Conservation (phyloP, 108 stramenopile genomes). For the Skeletonema tropicum region DNA sequence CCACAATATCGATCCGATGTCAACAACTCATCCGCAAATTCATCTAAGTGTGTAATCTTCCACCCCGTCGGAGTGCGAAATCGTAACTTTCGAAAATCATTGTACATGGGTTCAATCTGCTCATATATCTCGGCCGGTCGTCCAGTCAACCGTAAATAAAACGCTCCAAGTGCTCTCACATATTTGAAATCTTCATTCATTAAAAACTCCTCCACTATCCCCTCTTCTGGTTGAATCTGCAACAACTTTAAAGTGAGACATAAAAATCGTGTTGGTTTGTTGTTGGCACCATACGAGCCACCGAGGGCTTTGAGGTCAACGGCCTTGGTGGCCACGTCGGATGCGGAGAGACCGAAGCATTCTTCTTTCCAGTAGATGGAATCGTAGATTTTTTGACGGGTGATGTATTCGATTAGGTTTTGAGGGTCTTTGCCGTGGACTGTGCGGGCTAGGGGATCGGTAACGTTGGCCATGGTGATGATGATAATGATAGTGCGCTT, state of each 20-base stretch:
- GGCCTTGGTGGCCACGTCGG: slow-evolving; percentile 93
- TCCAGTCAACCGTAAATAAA: slow-evolving; percentile 95
- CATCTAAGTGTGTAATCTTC: slow-evolving; percentile 89
- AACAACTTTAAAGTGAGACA: slow-evolving; percentile 95
- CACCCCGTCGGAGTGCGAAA: slow-evolving; percentile 76
- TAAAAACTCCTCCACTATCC: slow-evolving; percentile 90
- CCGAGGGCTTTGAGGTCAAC: slow-evolving; percentile 84
- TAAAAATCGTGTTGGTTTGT: slow-evolving; percentile 92
- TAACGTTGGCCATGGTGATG: slow-evolving; percentile 83
- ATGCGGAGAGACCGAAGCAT: slow-evolving; percentile 91
- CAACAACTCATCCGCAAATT: slow-evolving; percentile 89
- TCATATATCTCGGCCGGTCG: slow-evolving; percentile 93
- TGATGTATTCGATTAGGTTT: slow-evolving; percentile 98
- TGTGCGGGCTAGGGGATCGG: slow-evolving; percentile 87
- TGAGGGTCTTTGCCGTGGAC: slow-evolving; percentile 99
- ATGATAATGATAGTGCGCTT: too few relatives aligned
- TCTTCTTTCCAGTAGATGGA: slow-evolving; percentile 89
- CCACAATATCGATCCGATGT: slow-evolving; percentile 81
- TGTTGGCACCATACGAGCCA: slow-evolving; percentile 87
- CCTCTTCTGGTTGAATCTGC: slow-evolving; percentile 94
- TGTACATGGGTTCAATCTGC: slow-evolving; percentile 89
- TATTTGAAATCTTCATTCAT: slow-evolving; percentile 97
- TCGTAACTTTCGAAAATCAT: slow-evolving; percentile 88
- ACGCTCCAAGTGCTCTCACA: slow-evolving; percentile 90
- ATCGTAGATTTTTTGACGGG: slow-evolving; percentile 95